Evolutionary conservation across 345 rosid species (phyloP).

Genomic region (Pugionium dolabratum): DNA sequence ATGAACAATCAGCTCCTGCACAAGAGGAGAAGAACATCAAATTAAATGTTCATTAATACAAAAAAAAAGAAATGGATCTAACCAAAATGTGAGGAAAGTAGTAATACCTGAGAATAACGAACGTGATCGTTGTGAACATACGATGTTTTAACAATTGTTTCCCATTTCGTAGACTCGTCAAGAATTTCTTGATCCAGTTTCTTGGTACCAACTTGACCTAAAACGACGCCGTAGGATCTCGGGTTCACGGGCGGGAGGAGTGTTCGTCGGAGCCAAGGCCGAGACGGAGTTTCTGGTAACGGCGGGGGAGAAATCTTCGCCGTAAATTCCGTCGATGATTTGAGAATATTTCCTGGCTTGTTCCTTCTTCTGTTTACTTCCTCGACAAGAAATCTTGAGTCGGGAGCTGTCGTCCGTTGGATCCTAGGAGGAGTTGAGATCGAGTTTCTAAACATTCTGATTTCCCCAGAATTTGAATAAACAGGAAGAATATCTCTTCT

Average conservation of each 20-base stretch:
- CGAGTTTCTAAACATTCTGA: constrained; percentile 30
- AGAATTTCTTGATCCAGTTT: constrained; percentile 46
- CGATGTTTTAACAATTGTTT: constrained; percentile 88
- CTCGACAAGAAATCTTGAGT: constrained; percentile 35
- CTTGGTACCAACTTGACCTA: constrained; percentile 33
- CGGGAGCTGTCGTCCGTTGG: constrained; percentile 27
- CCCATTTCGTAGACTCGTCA: constrained; percentile 75
- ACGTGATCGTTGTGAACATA: constrained; percentile 69
- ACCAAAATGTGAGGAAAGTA: neutral
- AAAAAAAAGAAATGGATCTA: neutral
- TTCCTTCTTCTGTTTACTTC: constrained; percentile 35
- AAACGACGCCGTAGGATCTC: constrained; percentile 38
- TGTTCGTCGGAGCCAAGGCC: constrained; percentile 82
- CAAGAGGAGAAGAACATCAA: neutral
- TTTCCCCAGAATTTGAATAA: constrained; percentile 43
- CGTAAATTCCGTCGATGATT: constrained; percentile 19
- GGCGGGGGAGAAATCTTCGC: constrained; percentile 54
- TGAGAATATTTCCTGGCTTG: constrained; percentile 28
- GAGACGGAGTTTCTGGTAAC: constrained; percentile 73
- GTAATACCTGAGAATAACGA: constrained; percentile 84
- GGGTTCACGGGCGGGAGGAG: constrained; percentile 56
- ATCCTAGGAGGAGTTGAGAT: constrained; percentile 40
- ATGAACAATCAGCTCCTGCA: constrained; percentile 35
- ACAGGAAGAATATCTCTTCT: constrained; percentile 51
- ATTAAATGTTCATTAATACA: constrained; percentile 10